Percentiles rank a stretch among this genome's conserved stretches.
phyloP scores from a whole-genome alignment of 495 filamentous ascomycete species.

The Neurospora sp. region DNA sequence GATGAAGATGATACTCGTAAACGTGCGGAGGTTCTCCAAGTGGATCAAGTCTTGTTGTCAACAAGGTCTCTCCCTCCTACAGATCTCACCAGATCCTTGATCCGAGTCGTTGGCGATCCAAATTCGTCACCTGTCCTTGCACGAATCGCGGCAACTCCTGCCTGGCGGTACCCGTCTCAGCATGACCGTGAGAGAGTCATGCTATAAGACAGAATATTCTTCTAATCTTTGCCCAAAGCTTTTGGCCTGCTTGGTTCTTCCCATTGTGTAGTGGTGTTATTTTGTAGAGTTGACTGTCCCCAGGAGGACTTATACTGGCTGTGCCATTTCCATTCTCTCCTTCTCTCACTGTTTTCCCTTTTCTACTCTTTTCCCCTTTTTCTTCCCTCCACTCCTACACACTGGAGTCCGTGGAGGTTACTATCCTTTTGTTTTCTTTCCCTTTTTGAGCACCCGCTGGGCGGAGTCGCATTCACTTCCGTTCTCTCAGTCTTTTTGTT shows the following conservation, averaged over 20 bases:
- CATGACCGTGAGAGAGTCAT: slow-evolving; percentile 5
- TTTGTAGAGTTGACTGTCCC: slow-evolving; percentile 9
- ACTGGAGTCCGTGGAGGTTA: not conserved
- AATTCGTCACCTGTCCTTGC: slow-evolving; percentile 2
- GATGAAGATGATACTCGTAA: not conserved
- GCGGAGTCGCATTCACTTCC: not conserved
- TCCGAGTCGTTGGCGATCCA: not conserved
- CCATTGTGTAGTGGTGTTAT: slow-evolving; percentile 1
- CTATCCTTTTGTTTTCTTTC: slow-evolving; percentile 5
- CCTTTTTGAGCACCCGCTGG: not conserved
- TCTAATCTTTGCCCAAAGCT: not conserved
- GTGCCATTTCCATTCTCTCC: slow-evolving; percentile 11
- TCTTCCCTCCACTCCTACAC: not conserved
- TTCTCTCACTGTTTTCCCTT: slow-evolving; percentile 13
- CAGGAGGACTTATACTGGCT: slow-evolving; percentile 19
- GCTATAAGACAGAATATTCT: slow-evolving; percentile 11
- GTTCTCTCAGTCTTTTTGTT: slow-evolving; percentile 8
- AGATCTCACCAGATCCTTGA: not conserved
- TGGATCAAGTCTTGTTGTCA: not conserved
- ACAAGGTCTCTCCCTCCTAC: not conserved
- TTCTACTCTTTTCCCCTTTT: slow-evolving; percentile 9
- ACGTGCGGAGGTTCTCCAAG: not conserved
- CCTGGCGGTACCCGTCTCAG: slow-evolving; percentile 4
- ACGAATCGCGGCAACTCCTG: slow-evolving; percentile 15
- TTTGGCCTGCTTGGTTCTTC: slow-evolving; percentile 6